These are phyloP conservation scores for Cercospora zeina DNA, from an alignment of 2,329 filamentous ascomycete species.

Conservation along the genomic window DNA sequence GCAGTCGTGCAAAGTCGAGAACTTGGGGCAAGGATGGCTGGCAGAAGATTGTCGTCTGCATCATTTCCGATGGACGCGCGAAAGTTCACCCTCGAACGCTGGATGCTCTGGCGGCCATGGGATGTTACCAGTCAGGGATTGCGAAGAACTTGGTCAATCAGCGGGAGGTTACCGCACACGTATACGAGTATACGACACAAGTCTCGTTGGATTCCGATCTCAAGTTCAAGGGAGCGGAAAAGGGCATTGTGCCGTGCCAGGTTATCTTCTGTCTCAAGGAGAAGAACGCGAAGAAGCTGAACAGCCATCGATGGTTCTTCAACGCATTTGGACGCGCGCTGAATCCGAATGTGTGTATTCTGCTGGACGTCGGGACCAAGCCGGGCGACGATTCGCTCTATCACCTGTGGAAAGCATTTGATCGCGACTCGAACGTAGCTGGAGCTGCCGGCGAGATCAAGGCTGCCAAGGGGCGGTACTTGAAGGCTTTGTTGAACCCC, in stretches of 20 bases:
- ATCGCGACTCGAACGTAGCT: slow-evolving; percentile 94
- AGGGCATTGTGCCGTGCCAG: slow-evolving; percentile 96
- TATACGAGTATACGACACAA: slow-evolving; percentile 98
- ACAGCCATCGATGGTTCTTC: slow-evolving; percentile 99
- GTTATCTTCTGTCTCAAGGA: slow-evolving; percentile 99
- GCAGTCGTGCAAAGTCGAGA: slow-evolving; percentile 83
- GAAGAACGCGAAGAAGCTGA: slow-evolving; percentile 95
- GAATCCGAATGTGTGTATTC: slow-evolving; percentile 93
- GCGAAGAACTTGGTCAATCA: slow-evolving; percentile 98
- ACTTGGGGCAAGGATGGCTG: slow-evolving; percentile 97
- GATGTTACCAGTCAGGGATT: slow-evolving; percentile 96
- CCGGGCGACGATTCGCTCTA: slow-evolving; percentile 90
- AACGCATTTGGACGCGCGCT: slow-evolving; percentile 92
- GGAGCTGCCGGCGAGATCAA: slow-evolving; percentile 98
- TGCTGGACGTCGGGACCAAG: slow-evolving; percentile 93
- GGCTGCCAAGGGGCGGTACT: slow-evolving; percentile 86
- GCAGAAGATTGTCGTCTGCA: slow-evolving; percentile 98
- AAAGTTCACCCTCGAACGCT: slow-evolving; percentile 91
- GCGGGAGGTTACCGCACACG: slow-evolving; percentile 89
- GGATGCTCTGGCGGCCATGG: slow-evolving; percentile 92
- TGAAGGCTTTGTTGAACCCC: slow-evolving; percentile 83
- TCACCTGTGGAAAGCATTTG: slow-evolving; percentile 97
- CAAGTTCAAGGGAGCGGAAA: slow-evolving; percentile 98
- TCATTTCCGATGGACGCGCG: slow-evolving; percentile 91
- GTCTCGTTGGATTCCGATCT: slow-evolving; percentile 93